Evolutionary conservation across 2,329 filamentous ascomycete species (phyloP), one percentile per base, ranked within the genome.

Genomic region (Colletotrichum sp.): DNA sequence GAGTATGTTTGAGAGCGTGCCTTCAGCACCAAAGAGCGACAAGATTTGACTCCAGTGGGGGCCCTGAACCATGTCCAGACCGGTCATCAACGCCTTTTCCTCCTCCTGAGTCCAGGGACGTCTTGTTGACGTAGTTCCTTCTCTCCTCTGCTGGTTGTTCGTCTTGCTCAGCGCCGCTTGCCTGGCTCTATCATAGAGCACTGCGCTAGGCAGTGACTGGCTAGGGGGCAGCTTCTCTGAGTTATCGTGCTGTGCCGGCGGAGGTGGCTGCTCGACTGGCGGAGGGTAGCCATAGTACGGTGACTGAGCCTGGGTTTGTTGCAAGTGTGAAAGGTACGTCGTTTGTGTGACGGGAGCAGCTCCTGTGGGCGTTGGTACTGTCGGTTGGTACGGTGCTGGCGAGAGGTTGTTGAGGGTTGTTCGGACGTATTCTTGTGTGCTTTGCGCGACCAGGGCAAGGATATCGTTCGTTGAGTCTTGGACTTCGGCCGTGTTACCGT

Each of bases 11-110:
- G 93, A 96, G 28, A 96, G 91, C 0, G 93, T 94, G 7, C 96
- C 96, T 57, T 93, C 94, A 0, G 92, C 90, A 1, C 96, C 96
- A 82, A 96, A 98, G 57, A 98, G 90, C 3, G 93, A 93, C 15
- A 98, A 88, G 63, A 98, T 98, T 82, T 98, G 95, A 79, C 95
- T 96, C 96, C 96, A 98, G 81, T 98, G 95, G 22, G 96, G 96
- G 0, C 96, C 96, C 82, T 96, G 96, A 63, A 98, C 96, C 82
- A 94, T 92, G 81, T 98, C 96, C 6, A 98, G 90, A 1, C 96
- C 96, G 65, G 94, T 92, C 93, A 98, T 96, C 22, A 98, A 88
- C 0, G 96, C 95, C 83, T 96, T 95, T 82, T 98, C 96, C 84
- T 98, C 96, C 78, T 97, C 95, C 6, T 94, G 93, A 1, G 94